These are phyloP conservation scores for Sporothrix humicola DNA, from an alignment of 2,329 filamentous ascomycete species.

Conservation along the genomic window DNA sequence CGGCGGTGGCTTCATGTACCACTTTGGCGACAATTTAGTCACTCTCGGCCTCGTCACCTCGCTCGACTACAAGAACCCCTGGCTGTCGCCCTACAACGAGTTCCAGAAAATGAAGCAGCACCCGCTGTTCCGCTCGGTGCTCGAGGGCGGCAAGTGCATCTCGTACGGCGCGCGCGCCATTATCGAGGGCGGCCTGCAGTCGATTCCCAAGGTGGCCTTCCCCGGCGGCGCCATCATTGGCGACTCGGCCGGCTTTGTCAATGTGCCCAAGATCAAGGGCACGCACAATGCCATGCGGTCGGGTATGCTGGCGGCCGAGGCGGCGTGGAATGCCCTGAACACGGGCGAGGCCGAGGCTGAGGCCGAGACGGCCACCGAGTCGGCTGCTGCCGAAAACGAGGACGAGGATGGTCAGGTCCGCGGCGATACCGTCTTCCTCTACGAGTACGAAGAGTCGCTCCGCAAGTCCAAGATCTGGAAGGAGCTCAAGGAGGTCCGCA, in stretches of 20 bases:
- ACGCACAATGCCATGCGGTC: slow-evolving; percentile 98
- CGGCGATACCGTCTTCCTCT: slow-evolving; percentile 76
- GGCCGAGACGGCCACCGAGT: neutral
- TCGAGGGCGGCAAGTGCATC: slow-evolving; percentile 97
- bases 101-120: slow-evolving; percentile 99
- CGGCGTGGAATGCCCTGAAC: slow-evolving; percentile 77
- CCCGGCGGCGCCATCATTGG: slow-evolving; percentile 94
- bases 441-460: slow-evolving; percentile 89
- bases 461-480: slow-evolving; percentile 89
- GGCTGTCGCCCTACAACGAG: slow-evolving; percentile 92
- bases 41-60: slow-evolving; percentile 90
- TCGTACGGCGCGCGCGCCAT: slow-evolving; percentile 92
- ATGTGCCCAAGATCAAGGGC: slow-evolving; percentile 97
- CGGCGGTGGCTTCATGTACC: slow-evolving; percentile 98
- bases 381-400: neutral
- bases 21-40: slow-evolving; percentile 97
- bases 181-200: slow-evolving; percentile 95
- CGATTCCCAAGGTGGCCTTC: slow-evolving; percentile 95
- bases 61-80: slow-evolving; percentile 95
- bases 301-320: slow-evolving; percentile 94
- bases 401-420: slow-evolving; percentile 5
- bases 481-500: slow-evolving; percentile 92
- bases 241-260: slow-evolving; percentile 94
- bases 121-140: slow-evolving; percentile 80
- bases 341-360: neutral